A percentile compares a stretch with the other conserved stretches of the same genome.
Evolutionary conservation across 2,329 filamentous ascomycete genomes (phyloP).

Genomic region (Huntiella savannae): DNA sequence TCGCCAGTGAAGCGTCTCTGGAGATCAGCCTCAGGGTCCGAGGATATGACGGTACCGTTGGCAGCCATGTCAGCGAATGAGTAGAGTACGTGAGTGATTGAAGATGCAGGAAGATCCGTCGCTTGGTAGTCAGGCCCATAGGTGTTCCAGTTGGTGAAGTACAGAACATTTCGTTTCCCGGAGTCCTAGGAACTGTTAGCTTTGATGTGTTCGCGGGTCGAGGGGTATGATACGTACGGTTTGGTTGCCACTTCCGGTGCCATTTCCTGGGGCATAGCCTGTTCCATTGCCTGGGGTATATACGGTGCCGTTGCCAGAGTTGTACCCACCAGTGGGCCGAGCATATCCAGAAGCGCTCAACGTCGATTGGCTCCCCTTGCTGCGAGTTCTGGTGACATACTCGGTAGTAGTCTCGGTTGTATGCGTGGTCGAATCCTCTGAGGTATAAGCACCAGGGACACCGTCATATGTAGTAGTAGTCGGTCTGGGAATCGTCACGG

Average conservation of each 20-base stretch:
- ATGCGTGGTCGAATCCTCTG: background rate
- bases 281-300: too few species aligned
- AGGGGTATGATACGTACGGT: background rate
- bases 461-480: background rate
- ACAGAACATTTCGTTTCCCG: slow-evolving; percentile 23
- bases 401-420: background rate
- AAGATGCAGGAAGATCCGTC: slow-evolving; percentile 43
- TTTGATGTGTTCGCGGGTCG: background rate
- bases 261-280: background rate
- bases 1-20: slow-evolving; percentile 53
- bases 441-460: background rate
- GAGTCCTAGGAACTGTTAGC: background rate
- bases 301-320: too few species aligned
- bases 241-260: background rate
- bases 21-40: slow-evolving; percentile 42
- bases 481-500: slow-evolving; percentile 4
- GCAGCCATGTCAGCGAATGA: slow-evolving; percentile 15
- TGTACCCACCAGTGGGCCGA: too few species aligned
- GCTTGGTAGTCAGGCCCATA: slow-evolving; percentile 57
- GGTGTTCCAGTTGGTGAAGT: slow-evolving; percentile 41
- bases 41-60: slow-evolving; percentile 23
- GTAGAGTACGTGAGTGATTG: slow-evolving; percentile 57
- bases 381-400: background rate
- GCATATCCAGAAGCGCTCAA: background rate
- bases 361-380: background rate